Base-by-base conservation (phyloP, 1,284 basidiomycete species). In the Rhodotorula sp. region DNA sequence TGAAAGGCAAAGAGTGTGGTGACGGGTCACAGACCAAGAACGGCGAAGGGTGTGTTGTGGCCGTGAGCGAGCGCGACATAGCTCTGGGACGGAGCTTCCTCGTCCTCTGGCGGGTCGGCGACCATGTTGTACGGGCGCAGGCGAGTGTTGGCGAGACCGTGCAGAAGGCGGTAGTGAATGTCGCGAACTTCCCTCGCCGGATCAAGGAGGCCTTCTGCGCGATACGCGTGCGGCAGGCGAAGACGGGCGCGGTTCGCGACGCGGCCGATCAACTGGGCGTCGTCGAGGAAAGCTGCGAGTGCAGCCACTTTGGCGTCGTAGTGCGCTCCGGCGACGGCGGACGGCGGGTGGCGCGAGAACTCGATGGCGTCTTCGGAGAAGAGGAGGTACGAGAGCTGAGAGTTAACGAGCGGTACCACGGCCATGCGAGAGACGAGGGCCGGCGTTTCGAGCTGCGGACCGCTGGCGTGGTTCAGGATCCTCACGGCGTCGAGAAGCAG, bases 221-320 rank as follows among this genome's bases (percentile, higher is more conserved):
- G 60, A 21, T 38, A 47, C 23, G 62, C 26, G 23, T 62, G 48
- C 12, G 69, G 73, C 23, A 76, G 63, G 3, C 75, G 75, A n/a
- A 76, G 67, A 6, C 75, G 26, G 1, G 70, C 73, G 1, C 75
- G 66, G 48, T 76, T 76, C 16, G 75, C 75, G 49, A 76, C 67
- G 18, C 79, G 74, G 5, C 68, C 71, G 49, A 79, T 56, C 12
- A 79, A 66, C 6, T 68, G 69, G 3, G 71, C 69, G 65, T 79
- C 76, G 70, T 79, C 73, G 61, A 78, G 68, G 72, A 64, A 79
- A 34, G 76, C 74, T 3, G 78, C 77, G 45, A 79, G 67, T 16
- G 74, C 73, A 23, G 78, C 76, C 31, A 79, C 62, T 26, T 77
- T 75, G n/a, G 73, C 62, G 56, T 79, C 78, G 71, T 78, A 79